These are phyloP conservation scores for Neurospora cerealis DNA, from an alignment of 495 filamentous ascomycete species.

Conservation along the genomic window DNA sequence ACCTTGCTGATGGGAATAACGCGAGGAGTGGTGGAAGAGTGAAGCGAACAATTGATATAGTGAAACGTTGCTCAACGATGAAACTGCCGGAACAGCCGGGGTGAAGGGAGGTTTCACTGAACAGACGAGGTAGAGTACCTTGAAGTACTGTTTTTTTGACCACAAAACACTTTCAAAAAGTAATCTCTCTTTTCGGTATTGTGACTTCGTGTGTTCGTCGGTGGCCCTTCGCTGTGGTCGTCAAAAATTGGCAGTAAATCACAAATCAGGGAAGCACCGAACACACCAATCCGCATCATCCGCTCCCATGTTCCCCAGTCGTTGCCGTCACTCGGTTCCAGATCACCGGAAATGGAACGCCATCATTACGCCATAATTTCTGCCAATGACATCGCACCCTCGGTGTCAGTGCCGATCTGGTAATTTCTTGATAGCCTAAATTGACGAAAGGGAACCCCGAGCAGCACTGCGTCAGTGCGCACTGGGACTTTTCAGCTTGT, in stretches of 20 bases:
- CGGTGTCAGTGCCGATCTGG: neutral
- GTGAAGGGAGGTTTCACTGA: neutral
- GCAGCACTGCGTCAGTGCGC: neutral
- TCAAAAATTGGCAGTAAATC: neutral
- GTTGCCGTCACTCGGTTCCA: neutral
- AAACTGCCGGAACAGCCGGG: neutral
- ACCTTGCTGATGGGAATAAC: neutral
- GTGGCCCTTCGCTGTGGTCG: neutral
- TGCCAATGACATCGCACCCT: neutral
- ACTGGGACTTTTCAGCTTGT: neutral
- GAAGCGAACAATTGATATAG: neutral
- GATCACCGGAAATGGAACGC: neutral
- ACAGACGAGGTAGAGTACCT: neutral
- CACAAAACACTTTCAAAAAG: neutral
- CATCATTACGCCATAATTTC: neutral
- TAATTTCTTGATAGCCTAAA: neutral
- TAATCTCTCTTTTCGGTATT: neutral
- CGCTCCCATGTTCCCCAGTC: neutral
- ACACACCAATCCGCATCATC: neutral
- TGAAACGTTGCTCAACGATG: neutral
- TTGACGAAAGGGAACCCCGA: neutral
- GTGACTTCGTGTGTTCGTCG: neutral
- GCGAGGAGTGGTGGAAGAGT: neutral
- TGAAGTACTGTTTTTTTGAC: neutral
- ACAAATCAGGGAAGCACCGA: neutral